Conservation (phyloP, 345 rosid species). For the Turnera subulata region DNA sequence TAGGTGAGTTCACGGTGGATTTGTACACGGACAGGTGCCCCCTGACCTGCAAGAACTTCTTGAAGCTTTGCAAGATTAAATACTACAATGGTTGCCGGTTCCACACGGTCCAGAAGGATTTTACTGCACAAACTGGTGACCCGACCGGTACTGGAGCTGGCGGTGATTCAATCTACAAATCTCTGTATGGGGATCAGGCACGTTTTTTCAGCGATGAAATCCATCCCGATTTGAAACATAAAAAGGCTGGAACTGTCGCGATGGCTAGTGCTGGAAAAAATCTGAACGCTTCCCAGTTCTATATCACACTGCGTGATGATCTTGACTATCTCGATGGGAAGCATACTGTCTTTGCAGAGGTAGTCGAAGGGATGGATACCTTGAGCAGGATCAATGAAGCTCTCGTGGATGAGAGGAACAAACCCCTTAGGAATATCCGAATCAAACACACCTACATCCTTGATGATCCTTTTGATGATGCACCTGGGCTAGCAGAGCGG, state of each 20-base stretch:
- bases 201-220: constrained; percentile 85
- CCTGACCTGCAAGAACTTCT: constrained; percentile 79
- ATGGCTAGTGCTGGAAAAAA: constrained; percentile 98
- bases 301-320: constrained; percentile 76
- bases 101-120: constrained; percentile 89
- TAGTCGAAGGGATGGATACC: constrained; percentile 88
- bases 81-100: constrained; percentile 86
- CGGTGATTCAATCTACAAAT: constrained; percentile 86
- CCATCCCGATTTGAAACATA: constrained; percentile 80
- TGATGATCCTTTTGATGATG: constrained; percentile 94
- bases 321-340: constrained; percentile 96
- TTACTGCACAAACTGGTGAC: constrained; percentile 75
- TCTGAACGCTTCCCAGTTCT: constrained; percentile 98
- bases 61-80: constrained; percentile 96
- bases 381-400: constrained; percentile 85
- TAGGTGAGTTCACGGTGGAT: constrained; percentile 82
- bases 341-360: constrained; percentile 93
- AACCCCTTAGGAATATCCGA: constrained; percentile 78
- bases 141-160: constrained; percentile 80
- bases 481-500: constrained; percentile 59
- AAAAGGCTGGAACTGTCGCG: constrained; percentile 77
- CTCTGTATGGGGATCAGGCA: constrained; percentile 84
- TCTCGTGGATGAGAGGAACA: constrained; percentile 71
- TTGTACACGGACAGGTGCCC: constrained; percentile 62
- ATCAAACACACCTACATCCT: constrained; percentile 74